Conservation (phyloP, 805 yeast species). For the Maudiozyma serrabonitensis region DNA sequence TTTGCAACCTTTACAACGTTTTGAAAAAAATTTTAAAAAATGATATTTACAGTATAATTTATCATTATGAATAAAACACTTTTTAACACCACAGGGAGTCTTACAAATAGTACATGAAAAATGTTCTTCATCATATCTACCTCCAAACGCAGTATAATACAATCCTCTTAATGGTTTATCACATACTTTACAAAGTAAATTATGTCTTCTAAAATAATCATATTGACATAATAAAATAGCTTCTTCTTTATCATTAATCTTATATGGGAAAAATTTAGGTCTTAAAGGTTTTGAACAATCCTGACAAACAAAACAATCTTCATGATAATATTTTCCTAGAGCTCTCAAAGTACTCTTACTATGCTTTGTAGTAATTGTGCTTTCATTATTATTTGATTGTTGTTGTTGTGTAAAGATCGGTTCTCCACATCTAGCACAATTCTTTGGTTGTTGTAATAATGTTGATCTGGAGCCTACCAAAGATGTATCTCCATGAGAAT, state of each 20-base stretch:
- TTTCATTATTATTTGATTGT: neutral
- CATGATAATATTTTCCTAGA: conserved; percentile 66
- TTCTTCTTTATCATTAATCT: conserved; percentile 30
- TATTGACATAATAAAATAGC: conserved; percentile 74
- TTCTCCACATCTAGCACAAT: neutral
- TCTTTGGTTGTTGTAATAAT: neutral
- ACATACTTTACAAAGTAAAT: conserved; percentile 80
- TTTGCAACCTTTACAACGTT: conserved; percentile 87
- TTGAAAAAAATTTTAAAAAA: conserved; percentile 77
- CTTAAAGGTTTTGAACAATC: conserved; percentile 80
- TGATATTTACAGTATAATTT: conserved; percentile 85
- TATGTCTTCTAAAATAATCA: conserved; percentile 79
- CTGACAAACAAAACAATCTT: conserved; percentile 76
- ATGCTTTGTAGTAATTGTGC: neutral
- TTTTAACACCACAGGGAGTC: conserved; percentile 79
- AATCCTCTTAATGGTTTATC: conserved; percentile 81
- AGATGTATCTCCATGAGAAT: too few species aligned
- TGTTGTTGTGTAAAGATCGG: neutral
- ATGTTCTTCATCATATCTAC: conserved; percentile 89
- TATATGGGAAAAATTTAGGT: conserved; percentile 80
- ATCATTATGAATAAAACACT: conserved; percentile 80
- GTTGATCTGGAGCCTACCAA: neutral
- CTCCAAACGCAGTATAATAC: conserved; percentile 86
- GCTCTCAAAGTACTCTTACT: conserved; percentile 61
- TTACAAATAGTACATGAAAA: conserved; percentile 85